Percentiles rank a stretch among this genome's conserved stretches.
Evolutionary conservation across 495 filamentous ascomycete species (phyloP).

Genomic region (Zalerion maritima): DNA sequence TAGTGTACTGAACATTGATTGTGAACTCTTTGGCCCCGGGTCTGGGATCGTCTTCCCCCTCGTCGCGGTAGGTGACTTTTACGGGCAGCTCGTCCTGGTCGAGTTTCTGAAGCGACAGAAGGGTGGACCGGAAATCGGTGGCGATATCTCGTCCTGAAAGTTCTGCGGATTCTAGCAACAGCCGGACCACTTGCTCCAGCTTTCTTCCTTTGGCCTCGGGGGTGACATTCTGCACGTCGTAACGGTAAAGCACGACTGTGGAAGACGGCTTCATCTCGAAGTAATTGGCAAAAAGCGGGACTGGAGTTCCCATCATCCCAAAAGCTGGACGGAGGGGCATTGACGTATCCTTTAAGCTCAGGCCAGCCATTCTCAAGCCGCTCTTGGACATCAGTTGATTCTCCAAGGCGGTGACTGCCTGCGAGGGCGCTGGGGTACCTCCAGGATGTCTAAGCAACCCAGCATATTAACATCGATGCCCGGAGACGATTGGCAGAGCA

Average conservation of each 20-base stretch:
- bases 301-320: constrained; percentile 34
- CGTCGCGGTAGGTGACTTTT: constrained; percentile 25
- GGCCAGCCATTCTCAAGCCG: too few relatives aligned
- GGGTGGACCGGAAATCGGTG: constrained; percentile 42
- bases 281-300: constrained; percentile 51
- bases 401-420: too few relatives aligned
- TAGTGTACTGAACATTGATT: constrained; percentile 18
- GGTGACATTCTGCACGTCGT: constrained; percentile 22
- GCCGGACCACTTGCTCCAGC: constrained; percentile 34
- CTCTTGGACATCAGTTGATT: too few relatives aligned
- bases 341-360: too few relatives aligned
- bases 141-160: constrained; percentile 26
- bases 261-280: constrained; percentile 33
- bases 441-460: too few relatives aligned
- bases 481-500: too few relatives aligned
- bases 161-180: constrained; percentile 25
- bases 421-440: too few relatives aligned
- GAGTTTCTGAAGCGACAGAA: constrained; percentile 29
- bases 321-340: constrained; percentile 44
- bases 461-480: too few relatives aligned
- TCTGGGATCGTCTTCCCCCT: constrained; percentile 27
- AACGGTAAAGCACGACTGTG: constrained; percentile 21
- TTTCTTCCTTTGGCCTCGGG: constrained; percentile 35
- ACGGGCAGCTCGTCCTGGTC: constrained; percentile 13
- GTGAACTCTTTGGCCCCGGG: constrained; percentile 27